Evolutionary conservation across 2,329 filamentous ascomycete genomes (phyloP).

Genomic region (Fusarium paranaense): DNA sequence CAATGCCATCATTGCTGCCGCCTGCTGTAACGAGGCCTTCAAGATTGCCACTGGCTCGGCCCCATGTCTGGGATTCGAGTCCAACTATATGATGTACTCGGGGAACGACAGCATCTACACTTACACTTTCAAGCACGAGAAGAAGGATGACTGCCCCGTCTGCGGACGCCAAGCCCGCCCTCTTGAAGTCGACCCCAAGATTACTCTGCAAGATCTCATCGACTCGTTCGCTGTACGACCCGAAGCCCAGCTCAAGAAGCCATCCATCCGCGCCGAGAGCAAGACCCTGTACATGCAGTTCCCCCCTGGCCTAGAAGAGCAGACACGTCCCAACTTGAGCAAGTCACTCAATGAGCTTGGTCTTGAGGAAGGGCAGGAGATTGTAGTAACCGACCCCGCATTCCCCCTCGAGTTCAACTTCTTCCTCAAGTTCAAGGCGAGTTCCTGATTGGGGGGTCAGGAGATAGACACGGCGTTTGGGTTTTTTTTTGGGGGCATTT

Average conservation of each 20-base stretch:
- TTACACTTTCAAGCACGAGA: conserved; percentile 95
- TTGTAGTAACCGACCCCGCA: conserved; percentile 93
- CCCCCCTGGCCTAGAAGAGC: conserved; percentile 83
- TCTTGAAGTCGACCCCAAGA: conserved; percentile 75
- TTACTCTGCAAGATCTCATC: conserved; percentile 85
- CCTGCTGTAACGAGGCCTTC: conserved; percentile 96
- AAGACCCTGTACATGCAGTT: conserved; percentile 93
- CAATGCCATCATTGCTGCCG: conserved; percentile 94
- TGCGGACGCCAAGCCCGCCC: conserved; percentile 87
- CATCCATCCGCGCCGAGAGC: conserved; percentile 81
- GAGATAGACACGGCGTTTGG: conserved; percentile 31
- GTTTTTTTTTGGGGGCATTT: conserved; percentile 36
- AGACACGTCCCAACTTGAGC: conserved; percentile 84
- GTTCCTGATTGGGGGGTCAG: conserved; percentile 12
- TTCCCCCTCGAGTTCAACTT: conserved; percentile 79
- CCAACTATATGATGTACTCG: conserved; percentile 99
- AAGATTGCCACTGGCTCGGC: conserved; percentile 90
- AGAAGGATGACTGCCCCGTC: conserved; percentile 94
- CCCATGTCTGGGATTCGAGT: conserved; percentile 80
- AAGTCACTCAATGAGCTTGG: conserved; percentile 81
- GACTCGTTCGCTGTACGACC: conserved; percentile 85
- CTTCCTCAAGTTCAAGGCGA: conserved; percentile 60
- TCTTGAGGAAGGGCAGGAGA: conserved; percentile 83
- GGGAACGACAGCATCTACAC: conserved; percentile 97
- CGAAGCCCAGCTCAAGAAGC: conserved; percentile 93